These are phyloP conservation scores for Diplodia intermedia DNA, from an alignment of 2,329 filamentous ascomycete genomes.

Conservation along the genomic window DNA sequence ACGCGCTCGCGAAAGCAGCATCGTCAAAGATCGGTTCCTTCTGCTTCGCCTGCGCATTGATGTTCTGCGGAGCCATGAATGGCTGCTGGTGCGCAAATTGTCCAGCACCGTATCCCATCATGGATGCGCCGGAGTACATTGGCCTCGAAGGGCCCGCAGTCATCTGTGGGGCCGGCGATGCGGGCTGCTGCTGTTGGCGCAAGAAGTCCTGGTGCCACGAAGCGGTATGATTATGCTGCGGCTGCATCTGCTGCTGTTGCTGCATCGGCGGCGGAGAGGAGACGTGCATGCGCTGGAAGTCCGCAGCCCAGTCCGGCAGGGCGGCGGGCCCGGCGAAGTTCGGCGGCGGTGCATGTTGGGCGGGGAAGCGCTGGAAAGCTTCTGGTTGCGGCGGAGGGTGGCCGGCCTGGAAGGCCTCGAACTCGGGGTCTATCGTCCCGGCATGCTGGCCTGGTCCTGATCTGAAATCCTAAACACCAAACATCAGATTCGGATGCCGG, in stretches of 20 bases:
- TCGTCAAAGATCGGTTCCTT: slow-evolving; percentile 57
- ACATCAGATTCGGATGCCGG: slow-evolving; percentile 1
- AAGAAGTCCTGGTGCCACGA: slow-evolving; percentile 70
- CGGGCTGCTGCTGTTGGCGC: slow-evolving; percentile 43
- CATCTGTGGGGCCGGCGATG: slow-evolving; percentile 42
- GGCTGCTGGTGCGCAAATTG: slow-evolving; percentile 29
- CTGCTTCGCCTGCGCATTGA: slow-evolving; percentile 44
- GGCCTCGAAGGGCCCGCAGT: slow-evolving; percentile 38
- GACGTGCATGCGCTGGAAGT: slow-evolving; percentile 58
- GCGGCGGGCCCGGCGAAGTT: slow-evolving; percentile 39
- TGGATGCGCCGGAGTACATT: slow-evolving; percentile 40
- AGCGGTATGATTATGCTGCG: slow-evolving; percentile 38
- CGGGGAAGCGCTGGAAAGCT: slow-evolving; percentile 46
- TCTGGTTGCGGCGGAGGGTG: slow-evolving; percentile 47
- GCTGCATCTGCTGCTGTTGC: slow-evolving; percentile 54
- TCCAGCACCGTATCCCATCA: slow-evolving; percentile 15
- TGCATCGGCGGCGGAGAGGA: slow-evolving; percentile 51
- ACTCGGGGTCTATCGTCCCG: slow-evolving; percentile 68
- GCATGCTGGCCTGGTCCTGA: slow-evolving; percentile 61
- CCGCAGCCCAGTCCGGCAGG: slow-evolving; percentile 55
- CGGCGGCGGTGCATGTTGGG: slow-evolving; percentile 41
- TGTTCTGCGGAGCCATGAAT: slow-evolving; percentile 14
- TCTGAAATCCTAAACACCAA: slow-evolving; percentile 63
- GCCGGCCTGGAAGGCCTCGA: slow-evolving; percentile 71
- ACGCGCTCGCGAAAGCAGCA: slow-evolving; percentile 63